A percentile compares a stretch with the other conserved stretches of the same genome.
Conservation (phyloP, 208 protist genomes). For the Acanthamoeba rhysodes region DNA sequence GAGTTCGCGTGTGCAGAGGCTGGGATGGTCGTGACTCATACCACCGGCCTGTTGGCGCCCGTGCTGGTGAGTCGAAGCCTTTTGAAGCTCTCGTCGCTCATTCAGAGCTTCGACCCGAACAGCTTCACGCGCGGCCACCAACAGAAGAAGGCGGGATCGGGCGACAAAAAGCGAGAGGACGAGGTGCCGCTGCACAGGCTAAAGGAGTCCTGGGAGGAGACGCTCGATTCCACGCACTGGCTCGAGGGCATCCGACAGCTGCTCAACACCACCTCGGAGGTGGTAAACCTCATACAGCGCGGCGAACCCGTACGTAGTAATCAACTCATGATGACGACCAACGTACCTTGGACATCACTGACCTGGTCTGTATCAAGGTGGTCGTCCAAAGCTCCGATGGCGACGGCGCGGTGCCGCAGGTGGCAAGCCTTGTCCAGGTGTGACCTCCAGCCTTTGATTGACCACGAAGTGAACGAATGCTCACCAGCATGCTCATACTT, state of each 20-base stretch:
- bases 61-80: neutral
- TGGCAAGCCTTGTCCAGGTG: conserved; percentile 25
- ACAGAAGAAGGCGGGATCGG: neutral
- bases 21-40: neutral
- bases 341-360: neutral
- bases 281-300: neutral
- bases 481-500: too few species aligned
- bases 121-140: neutral
- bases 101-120: neutral
- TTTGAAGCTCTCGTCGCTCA: neutral
- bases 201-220: neutral
- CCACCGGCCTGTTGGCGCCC: neutral
- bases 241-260: neutral
- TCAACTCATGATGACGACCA: neutral
- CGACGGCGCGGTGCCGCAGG: neutral
- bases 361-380: neutral
- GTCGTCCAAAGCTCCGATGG: neutral
- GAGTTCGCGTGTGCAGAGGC: neutral
- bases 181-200: neutral
- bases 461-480: neutral
- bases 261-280: neutral
- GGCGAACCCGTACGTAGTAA: neutral
- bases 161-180: neutral
- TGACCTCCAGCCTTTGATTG: neutral
- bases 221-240: neutral